Evolutionary conservation across 1,139 yeast genomes (phyloP), one percentile per base, ranked within the genome.

Genomic region (Wickerhamomyces sp.): DNA sequence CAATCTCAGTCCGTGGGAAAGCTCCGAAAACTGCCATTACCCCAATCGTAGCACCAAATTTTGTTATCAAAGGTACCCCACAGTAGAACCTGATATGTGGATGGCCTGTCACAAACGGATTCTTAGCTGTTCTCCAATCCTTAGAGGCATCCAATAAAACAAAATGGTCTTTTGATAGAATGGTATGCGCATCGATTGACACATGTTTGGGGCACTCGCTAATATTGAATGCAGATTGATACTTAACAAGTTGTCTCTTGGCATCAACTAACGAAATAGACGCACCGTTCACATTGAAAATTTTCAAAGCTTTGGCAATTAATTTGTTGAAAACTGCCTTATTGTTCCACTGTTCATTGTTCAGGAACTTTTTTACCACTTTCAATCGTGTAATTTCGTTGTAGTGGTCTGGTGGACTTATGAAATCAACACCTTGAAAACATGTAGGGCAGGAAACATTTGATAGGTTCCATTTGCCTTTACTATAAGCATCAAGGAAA

Each of bases 141-240:
- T 66, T 63, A 5, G 76, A 58, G 1, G 88, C 80, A 56, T 83
- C 86, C 20, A 69, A 55, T 17, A 83, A 48, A 3, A 76, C 61
- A 48, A 83, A 75, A 47, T 68, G 66, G 1, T 70, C 77, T 12
- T 65, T 61, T 0, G 89, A 81, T 31, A 83, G 59, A 5, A 83
- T 67, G 0, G 87, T 68, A 60, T 83, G 90, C 5, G 78, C 77
- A 57, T 83, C 90, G 31, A 83, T 60, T 1, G 87, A 78, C 2
- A 77, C 65, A 30, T 62, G 64, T 38, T 86, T 63, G 6, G 83
- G 76, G 31, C 78, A 65, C 39, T 71, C 74, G n/a, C 61, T 61
- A 44, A 67, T 61, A 19, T 70, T 70, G 16, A 78, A 63, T 19
- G 68, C 58, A 3, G 73, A 68, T 41, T 74, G 74, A 48, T 65